Evolutionary conservation across 2,329 filamentous ascomycete species (phyloP).

Genomic region (Hymenotorrendiella dingleyae): DNA sequence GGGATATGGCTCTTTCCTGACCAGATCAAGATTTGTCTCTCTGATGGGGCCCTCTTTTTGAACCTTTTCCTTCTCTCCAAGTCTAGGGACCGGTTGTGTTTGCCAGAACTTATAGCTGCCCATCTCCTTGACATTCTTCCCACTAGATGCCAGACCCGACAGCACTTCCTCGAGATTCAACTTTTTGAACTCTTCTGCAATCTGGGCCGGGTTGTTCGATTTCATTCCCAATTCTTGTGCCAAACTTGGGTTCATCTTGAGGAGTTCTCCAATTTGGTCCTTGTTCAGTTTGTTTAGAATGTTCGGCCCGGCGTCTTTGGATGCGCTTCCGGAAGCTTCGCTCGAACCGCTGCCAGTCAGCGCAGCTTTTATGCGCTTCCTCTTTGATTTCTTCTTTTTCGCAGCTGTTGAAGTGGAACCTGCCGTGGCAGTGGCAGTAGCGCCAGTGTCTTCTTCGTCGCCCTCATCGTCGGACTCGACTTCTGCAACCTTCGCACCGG

Average conservation of each 20-base stretch:
- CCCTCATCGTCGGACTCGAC: slow-evolving; percentile 44
- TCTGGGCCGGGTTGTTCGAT: slow-evolving; percentile 34
- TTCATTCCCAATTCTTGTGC: slow-evolving; percentile 48
- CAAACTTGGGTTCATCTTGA: slow-evolving; percentile 67
- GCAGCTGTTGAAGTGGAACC: slow-evolving; percentile 30
- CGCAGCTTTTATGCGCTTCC: slow-evolving; percentile 49
- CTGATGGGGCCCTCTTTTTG: slow-evolving; percentile 78
- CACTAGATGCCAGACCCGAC: slow-evolving; percentile 67
- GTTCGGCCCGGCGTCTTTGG: slow-evolving; percentile 44
- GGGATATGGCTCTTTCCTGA: slow-evolving; percentile 69
- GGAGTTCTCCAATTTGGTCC: slow-evolving; percentile 58
- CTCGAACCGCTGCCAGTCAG: slow-evolving; percentile 27
- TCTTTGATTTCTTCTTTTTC: slow-evolving; percentile 61
- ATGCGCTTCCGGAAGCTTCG: slow-evolving; percentile 26
- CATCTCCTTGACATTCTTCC: slow-evolving; percentile 94
- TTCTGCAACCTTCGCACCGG: slow-evolving; percentile 36
- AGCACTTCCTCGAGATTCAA: slow-evolving; percentile 66
- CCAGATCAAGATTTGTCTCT: slow-evolving; percentile 69
- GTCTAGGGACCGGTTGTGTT: slow-evolving; percentile 89
- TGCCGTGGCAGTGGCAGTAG: slow-evolving; percentile 26
- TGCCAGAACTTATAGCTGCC: slow-evolving; percentile 98
- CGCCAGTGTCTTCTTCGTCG: slow-evolving; percentile 31
- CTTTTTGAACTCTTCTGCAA: slow-evolving; percentile 51
- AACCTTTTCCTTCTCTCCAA: slow-evolving; percentile 54
- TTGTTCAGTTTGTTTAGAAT: slow-evolving; percentile 42